phyloP scores from a whole-genome alignment of 805 yeast genomes.

The Sungouiella blattae region DNA sequence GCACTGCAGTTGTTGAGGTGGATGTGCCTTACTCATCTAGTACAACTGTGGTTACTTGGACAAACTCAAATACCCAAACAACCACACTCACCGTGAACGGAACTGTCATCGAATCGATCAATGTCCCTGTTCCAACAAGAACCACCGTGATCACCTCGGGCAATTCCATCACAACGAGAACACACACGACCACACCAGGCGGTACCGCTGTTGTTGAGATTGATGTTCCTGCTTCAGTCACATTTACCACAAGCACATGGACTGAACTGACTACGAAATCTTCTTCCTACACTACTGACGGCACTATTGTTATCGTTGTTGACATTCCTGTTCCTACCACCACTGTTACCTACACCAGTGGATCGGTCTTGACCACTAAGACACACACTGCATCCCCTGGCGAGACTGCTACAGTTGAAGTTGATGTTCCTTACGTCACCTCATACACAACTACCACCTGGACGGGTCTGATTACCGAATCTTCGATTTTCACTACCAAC shows the following conservation, averaged over 20 bases:
- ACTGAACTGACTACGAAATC: not conserved
- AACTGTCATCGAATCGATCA: slow-evolving; percentile 2
- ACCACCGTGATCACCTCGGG: not conserved
- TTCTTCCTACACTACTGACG: not conserved
- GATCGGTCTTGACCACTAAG: not conserved
- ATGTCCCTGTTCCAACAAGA: not conserved
- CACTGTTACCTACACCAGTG: not conserved
- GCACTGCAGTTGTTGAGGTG: slow-evolving; percentile 18
- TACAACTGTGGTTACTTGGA: not conserved
- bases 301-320: not conserved
- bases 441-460: slow-evolving; percentile 6
- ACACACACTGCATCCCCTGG: slow-evolving; percentile 1
- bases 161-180: not conserved
- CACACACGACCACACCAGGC: slow-evolving; percentile 4
- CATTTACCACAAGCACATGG: not conserved
- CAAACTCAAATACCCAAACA: not conserved
- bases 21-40: not conserved
- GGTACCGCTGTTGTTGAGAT: slow-evolving; percentile 1
- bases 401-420: slow-evolving; percentile 5
- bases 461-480: slow-evolving; percentile 4
- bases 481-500: not conserved
- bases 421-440: slow-evolving; percentile 11
- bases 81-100: slow-evolving; percentile 1
- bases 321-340: not conserved
- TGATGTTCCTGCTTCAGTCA: not conserved